Base-by-base conservation (phyloP, 1,284 basidiomycete genomes). In the Tilletia setariae region DNA sequence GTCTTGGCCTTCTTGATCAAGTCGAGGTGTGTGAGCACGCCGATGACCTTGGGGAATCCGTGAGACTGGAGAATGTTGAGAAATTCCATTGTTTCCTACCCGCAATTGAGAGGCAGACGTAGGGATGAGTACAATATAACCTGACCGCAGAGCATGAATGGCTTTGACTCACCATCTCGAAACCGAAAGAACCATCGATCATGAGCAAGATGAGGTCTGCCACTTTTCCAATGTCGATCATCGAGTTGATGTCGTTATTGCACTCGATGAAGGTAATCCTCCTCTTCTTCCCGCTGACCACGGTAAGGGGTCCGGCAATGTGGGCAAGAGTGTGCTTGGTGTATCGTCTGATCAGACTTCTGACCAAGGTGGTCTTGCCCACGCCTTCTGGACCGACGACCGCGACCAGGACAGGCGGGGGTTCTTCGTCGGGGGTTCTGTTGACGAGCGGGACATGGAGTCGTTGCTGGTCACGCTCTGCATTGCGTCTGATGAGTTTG, bases 21-120 rank as follows among this genome's bases (percentile, higher is more conserved):
- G 84, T 98, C 96, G 59, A 98, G 88, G 83, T 99, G 96, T 25
- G 94, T 92, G 53, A 99, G 89, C 66, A 99, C 85, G 70, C 95
- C 95, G 72, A 99, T 94, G 78, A 98, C 92, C 86, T 98, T 98
- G 2, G 96, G 96, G 83, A 98, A 95, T 44, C 96, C 96, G 80
- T 99, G 96, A 0, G 93, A 88, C 85, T 97, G 94, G 32, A 99
- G 89, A 72, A 98, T 90, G 76, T 98, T 98, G 70, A 99, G 89
- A 73, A 98, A 98, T 84, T 99, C 95, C 81, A 99, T 98, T 0
- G 93, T 95, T 90, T 98, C 96, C 93, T 95, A 78, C 2, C 11
- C 32, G 25, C 2, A 28, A 2, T 19, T 42, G 30, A 28, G 62
- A 35, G 21, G 7, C 19, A 21, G 21, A 40, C 11, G 30, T 19